Conservation (phyloP, 2,329 filamentous ascomycete genomes). For the Meredithiella fracta region DNA sequence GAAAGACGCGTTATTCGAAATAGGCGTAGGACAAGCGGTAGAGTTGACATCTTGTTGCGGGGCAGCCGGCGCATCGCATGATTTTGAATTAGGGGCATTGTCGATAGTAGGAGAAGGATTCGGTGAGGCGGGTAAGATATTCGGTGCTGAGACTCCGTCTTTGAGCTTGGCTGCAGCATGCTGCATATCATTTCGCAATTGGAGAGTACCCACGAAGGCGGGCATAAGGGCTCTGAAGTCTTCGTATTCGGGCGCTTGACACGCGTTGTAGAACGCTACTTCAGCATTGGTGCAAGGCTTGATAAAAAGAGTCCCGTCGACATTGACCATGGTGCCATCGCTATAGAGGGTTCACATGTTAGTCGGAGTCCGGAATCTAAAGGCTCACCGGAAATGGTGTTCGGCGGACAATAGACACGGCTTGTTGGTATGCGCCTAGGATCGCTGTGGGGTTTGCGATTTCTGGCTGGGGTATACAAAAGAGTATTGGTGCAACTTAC, state of each 20-base stretch:
- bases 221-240: constrained; percentile 66
- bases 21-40: constrained; percentile 20
- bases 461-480: neutral
- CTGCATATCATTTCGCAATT: constrained; percentile 39
- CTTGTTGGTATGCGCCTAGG: neutral
- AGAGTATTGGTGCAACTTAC: constrained; percentile 34
- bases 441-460: neutral
- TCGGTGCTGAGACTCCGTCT: neutral
- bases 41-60: constrained; percentile 21
- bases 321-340: constrained; percentile 77
- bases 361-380: neutral
- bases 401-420: neutral
- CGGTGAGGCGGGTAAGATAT: constrained; percentile 25
- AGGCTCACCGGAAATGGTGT: neutral
- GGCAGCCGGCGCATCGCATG: neutral
- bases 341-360: constrained; percentile 29
- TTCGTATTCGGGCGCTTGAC: constrained; percentile 42
- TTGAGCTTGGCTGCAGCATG: neutral
- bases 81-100: constrained; percentile 17
- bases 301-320: constrained; percentile 70
- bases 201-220: constrained; percentile 63
- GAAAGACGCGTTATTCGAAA: neutral
- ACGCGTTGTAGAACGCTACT: constrained; percentile 76
- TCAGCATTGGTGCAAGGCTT: constrained; percentile 84
- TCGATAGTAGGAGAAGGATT: constrained; percentile 19